Evolutionary conservation across 345 rosid genomes (phyloP), one percentile per base, ranked within the genome.

Genomic region (Brassica napus): DNA sequence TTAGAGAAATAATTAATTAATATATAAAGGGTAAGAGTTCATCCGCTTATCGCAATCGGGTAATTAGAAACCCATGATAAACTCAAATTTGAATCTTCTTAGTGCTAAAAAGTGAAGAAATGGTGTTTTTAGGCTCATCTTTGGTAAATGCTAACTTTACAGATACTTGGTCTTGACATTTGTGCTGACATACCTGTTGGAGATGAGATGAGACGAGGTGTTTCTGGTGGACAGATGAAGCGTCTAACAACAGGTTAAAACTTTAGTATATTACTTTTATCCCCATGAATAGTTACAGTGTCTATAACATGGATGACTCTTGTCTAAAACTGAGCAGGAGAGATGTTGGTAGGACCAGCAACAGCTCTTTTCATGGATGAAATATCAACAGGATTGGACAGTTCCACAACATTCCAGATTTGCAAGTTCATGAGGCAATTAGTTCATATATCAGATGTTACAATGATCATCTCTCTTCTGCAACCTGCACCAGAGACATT

Each of bases 331-430:
- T 77, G 75, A 78, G 83, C 88, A 93, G 98, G 98, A 68, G 98
- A 94, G 81, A 92, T 94, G 98, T 69, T 94, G 84, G 97, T 89
- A 8, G 98, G 97, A 80, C 93, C 98, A 1, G 97, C 98, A 1
- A 92, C 87, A 74, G 97, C 89, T 34, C 86, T 89, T 55, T 82
- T 90, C 72, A 94, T 94, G 98, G 98, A 94, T 81, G 98, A 94
- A 83, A 94, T 94, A 73, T 94, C 98, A 68, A 94, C 97, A 14
- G 98, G 98, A 69, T 77, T 91, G 73, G 98, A 94, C 66, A 91
- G 97, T 80, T 89, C 95, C 28, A 94, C 98, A 23, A 91, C 97
- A 34, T 90, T 79, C 76, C 91, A 84, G 68, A 90, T 92, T 57
- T 87, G 88, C 82, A 92, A 87, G 80, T 88, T 82, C 79, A 79